Percentiles rank a stretch among this genome's conserved stretches.
Evolutionary conservation across 179 eudicot genomes (phyloP).

Genomic region (Pouteria campechiana): DNA sequence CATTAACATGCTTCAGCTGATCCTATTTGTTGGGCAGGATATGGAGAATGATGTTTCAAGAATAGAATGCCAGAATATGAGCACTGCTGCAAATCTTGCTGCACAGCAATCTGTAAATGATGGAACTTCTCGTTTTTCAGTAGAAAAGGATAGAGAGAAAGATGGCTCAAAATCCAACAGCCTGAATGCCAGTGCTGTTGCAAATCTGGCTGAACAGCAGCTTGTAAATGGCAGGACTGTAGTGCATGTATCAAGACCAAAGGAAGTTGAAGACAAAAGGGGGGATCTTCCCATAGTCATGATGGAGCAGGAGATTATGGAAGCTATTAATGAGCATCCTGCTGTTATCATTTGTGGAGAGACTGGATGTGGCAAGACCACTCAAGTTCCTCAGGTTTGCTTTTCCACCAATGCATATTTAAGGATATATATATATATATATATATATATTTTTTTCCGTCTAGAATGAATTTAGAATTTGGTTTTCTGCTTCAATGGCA

Average conservation of each 20-base stretch:
- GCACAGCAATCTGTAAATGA: no score
- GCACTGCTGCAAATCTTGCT: no score
- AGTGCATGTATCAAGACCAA: conserved; percentile 70
- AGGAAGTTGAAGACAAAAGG: conserved; percentile 56
- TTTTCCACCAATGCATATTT: no score
- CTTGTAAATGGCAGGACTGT: conserved; percentile 37
- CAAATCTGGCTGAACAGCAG: conserved; percentile 8
- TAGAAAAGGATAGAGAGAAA: conserved; percentile 22
- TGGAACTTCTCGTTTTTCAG: no score
- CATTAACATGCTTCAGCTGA: conserved; percentile 8
- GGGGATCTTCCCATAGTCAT: conserved; percentile 78
- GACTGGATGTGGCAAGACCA: conserved; percentile 96
- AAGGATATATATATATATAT: not conserved
- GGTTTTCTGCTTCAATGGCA: not conserved
- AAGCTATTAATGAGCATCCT: conserved; percentile 68
- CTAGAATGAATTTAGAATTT: not conserved
- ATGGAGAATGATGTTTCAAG: not conserved
- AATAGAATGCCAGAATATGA: no score
- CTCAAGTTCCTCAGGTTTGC: conserved; percentile 92
- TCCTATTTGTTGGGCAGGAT: not conserved
- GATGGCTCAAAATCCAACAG: conserved; percentile 9
- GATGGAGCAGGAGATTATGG: conserved; percentile 99
- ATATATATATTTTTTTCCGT: not conserved
- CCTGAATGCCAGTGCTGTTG: conserved; percentile 4
- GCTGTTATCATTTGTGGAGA: conserved; percentile 78